A percentile compares a stretch with the other conserved stretches of the same genome.
Evolutionary conservation across 306 rosid species (phyloP).

Genomic region (cucumber (Cucumis sativus)): DNA sequence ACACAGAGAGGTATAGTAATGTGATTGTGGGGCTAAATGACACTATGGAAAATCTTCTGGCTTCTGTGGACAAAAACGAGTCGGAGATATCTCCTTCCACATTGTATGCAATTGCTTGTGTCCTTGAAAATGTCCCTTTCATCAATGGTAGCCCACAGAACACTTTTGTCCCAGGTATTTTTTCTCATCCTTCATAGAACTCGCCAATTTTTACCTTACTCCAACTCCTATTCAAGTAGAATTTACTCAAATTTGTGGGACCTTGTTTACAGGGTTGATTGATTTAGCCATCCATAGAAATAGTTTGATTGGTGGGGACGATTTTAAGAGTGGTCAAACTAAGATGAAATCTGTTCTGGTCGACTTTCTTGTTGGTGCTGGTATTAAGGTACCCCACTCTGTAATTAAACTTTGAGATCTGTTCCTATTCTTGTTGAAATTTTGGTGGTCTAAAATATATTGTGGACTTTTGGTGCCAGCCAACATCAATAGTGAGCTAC

Average conservation of each 20-base stretch:
- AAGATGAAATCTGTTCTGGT: conserved; percentile 97
- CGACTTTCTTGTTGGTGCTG: conserved; percentile 98
- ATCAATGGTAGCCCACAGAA: conserved; percentile 98
- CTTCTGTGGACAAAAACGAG: conserved; percentile 73
- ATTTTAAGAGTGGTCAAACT: conserved; percentile 98
- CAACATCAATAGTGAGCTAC: conserved; percentile 97
- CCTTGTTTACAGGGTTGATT: conserved; percentile 44
- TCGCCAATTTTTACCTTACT: not conserved
- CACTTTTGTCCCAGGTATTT: conserved; percentile 86
- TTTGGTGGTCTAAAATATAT: not conserved
- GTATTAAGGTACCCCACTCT: conserved; percentile 56
- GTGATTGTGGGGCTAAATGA: conserved; percentile 78
- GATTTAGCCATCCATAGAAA: conserved; percentile 74
- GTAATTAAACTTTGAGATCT: not conserved
- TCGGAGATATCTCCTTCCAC: conserved; percentile 97
- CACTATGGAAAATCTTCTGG: conserved; percentile 63
- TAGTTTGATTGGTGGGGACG: conserved; percentile 93
- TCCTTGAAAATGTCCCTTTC: conserved; percentile 71
- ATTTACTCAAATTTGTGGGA: not conserved
- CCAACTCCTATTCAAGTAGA: not conserved
- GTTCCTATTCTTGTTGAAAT: not conserved
- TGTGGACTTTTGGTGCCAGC: conserved; percentile 23
- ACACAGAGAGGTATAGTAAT: conserved; percentile 94
- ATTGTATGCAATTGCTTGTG: conserved; percentile 76
- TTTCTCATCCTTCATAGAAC: not conserved